Evolutionary conservation across 202 grass and related monocot species (phyloP), one percentile per base, ranked within the genome.

Genomic region (Sporobolus alterniflorus): DNA sequence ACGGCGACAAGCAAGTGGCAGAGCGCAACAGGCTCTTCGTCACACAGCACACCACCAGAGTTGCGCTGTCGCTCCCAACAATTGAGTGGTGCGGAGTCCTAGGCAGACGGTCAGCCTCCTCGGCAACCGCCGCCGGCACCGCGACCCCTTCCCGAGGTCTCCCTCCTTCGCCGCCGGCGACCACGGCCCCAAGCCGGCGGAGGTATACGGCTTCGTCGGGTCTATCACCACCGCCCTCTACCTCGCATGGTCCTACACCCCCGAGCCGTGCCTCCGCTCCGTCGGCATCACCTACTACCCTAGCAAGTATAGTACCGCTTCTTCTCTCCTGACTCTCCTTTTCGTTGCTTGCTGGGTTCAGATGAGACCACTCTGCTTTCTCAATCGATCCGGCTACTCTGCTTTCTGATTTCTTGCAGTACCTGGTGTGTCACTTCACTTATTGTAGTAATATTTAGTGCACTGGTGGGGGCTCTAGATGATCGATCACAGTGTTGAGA

Each of bases 131-230:
- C 67, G 84, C 5, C 41, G 64, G 15, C 70, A 69, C 16, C 68
- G 71, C 24, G 67, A 56, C 4, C 51, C 18, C 1, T 39, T 74
- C 1, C 11, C 55, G 1, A 81, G 76, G 17, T 3, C 66, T 17
- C 61, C 16, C 7, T 71, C 69, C 10, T 80, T 75, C 31, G 69
- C 87, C 21, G 44, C 82, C 25, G n/a, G 13, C n/a, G 88, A 90
- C 49, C 87, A 90, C 24, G 90, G 86, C 8, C 94, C 92, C 9
- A 97, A 94, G 79, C 88, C 90, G 33, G 94, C 94, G 17, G 95
- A 98, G 87, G 95, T 95, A 9, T 98, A 98, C 51, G 92, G 95
- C 31, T 95, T 98, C 47, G 92, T 98, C 16, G 92, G 90, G 61
- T 98, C 92, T 82, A 98, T 95, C 95, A 95, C 92, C 31, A 89